Percentiles rank a stretch among this genome's conserved stretches.
Evolutionary conservation across 441 rosid genomes (phyloP).

Genomic region (Euphorbia celastroides): DNA sequence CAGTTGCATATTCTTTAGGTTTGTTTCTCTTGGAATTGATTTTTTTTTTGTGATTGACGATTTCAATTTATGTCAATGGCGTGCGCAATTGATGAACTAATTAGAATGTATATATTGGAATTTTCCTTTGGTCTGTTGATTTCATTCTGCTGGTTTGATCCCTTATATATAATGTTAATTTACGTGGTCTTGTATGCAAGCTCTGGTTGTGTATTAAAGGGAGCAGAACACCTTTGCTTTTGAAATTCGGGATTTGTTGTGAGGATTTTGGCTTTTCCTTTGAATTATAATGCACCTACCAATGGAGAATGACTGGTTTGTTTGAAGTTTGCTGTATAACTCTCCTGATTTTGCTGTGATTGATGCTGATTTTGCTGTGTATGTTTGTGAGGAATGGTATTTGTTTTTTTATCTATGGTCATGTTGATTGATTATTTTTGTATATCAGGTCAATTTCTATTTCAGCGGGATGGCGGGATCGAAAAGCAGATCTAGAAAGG

Average conservation of each 20-base stretch:
- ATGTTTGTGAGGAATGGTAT: no score
- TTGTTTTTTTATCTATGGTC: no score
- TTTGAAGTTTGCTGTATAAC: no score
- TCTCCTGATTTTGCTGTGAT: no score
- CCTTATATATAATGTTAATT: neutral
- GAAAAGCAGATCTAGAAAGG: constrained; percentile 47
- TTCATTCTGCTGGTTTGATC: neutral
- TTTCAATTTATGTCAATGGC: neutral
- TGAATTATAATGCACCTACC: no score
- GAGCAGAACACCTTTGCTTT: neutral
- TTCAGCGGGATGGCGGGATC: constrained; percentile 51
- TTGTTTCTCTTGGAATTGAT: neutral
- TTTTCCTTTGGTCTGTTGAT: neutral
- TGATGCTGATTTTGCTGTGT: no score
- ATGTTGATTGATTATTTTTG: neutral
- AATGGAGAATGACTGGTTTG: no score
- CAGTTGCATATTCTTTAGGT: neutral
- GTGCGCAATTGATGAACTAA: neutral
- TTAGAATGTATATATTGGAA: no score
- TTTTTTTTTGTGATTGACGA: neutral
- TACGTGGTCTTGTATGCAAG: neutral
- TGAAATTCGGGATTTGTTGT: neutral
- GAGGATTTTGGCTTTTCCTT: neutral
- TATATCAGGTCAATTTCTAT: constrained; percentile 11
- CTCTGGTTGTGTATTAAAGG: neutral